phyloP scores from a whole-genome alignment of 2,329 filamentous ascomycete genomes.

The Fusarium sp. region DNA sequence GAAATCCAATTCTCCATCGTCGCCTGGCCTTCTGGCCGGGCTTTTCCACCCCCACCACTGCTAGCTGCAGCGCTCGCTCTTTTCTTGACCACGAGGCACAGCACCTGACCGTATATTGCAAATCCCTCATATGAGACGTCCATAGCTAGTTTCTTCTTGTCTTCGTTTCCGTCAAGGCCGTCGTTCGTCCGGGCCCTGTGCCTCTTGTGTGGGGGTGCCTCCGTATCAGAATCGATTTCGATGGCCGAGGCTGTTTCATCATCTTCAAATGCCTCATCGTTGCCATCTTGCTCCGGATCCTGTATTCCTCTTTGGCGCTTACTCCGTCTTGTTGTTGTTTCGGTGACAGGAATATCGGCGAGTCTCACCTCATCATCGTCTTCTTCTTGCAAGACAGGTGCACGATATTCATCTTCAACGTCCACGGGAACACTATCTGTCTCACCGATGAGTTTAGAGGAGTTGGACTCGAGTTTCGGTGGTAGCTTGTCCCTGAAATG shows the following conservation, averaged over 20 bases:
- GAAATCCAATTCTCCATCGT: constrained; percentile 88
- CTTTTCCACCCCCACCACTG: constrained; percentile 35
- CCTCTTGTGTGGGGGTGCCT: constrained; percentile 58
- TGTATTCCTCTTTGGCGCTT: constrained; percentile 45
- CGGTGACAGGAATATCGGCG: constrained; percentile 48
- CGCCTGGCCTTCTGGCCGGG: constrained; percentile 64
- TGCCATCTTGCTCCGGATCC: constrained; percentile 47
- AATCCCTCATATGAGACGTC: constrained; percentile 94
- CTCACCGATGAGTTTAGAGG: constrained; percentile 67
- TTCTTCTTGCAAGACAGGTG: constrained; percentile 60
- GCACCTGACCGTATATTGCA: constrained; percentile 90
- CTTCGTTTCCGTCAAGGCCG: constrained; percentile 58
- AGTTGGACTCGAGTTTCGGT: constrained; percentile 67
- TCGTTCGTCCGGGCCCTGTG: constrained; percentile 48
- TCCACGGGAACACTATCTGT: constrained; percentile 64
- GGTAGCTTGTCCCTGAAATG: constrained; percentile 70
- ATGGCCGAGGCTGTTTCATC: constrained; percentile 50
- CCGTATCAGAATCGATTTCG: constrained; percentile 52
- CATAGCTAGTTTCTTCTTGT: constrained; percentile 92
- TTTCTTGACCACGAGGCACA: constrained; percentile 89
- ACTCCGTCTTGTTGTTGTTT: constrained; percentile 29
- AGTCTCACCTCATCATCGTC: constrained; percentile 48
- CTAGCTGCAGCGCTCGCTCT: constrained; percentile 54
- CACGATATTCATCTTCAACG: constrained; percentile 55
- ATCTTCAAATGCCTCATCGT: constrained; percentile 44